Evolutionary conservation across 106 monocot species (phyloP), one percentile per base, ranked within the genome.

Genomic region (Hemerocallis citrina): DNA sequence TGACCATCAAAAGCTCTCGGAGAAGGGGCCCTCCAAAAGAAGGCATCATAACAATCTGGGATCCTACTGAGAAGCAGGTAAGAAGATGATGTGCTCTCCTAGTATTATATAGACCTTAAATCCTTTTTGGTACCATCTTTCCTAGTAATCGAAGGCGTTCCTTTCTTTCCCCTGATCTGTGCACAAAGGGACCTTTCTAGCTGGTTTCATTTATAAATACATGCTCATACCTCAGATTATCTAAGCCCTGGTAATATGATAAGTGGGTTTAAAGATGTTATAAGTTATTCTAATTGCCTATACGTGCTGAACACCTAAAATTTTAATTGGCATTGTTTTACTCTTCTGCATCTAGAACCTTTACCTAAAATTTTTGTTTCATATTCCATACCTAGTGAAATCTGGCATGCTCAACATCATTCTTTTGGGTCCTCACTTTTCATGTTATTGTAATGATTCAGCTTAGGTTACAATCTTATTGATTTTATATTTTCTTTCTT

Each of bases 21-120:
- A 69, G 66, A 57, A 87, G 70, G 46, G 3, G 34, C 31, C 55
- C 57, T 28, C 43, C 41, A 10, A 77, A 55, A 31, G 84, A 91
- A 61, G 87, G 87, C 22, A 34, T 91, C 29, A 67, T 96, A 65
- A 87, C 90, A 59, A 91, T 96, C 17, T 96, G 96, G 96, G 87
- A 81, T 54, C 96, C 96, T 68, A 84, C 81, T 29, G 87, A 96
- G 56, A 74, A 75, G 47, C 84, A 81, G 72, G 95, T 96, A 65
- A 67, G 34, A 6, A 3, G 29, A n/a, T 27, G 12, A 32, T n/a
- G 15, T 54, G 54, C 6, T 16, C 1, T 54, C 31, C 5, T 32
- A 54, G 13, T 27, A 50, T 28, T 9, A 37, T 28, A 6, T 15
- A 10, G 16, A 28, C 27, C 24, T 25, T 27, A n/a, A 9, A 6